A percentile compares a stretch with the other conserved stretches of the same genome.
Conservation (phyloP, 257 asterid species). For the Penstemon eatonii region DNA sequence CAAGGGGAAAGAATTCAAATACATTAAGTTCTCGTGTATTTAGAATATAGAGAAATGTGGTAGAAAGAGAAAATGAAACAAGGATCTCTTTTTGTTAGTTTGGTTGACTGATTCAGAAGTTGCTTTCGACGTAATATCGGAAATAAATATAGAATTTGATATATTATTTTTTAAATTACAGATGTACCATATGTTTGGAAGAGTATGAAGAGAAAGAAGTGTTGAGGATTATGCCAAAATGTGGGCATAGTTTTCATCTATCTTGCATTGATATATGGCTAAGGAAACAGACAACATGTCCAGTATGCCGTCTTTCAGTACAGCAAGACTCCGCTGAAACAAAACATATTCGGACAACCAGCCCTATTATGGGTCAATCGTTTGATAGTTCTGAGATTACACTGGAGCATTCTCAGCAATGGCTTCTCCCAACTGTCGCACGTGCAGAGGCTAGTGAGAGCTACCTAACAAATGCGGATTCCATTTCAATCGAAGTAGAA, state of each 20-base stretch:
- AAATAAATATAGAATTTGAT: neutral
- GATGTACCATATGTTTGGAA: conserved; percentile 73
- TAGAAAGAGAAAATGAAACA: neutral
- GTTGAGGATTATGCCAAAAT: conserved; percentile 78
- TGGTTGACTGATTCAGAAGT: neutral
- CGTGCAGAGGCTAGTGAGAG: conserved; percentile 33
- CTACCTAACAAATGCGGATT: conserved; percentile 31
- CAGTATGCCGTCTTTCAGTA: conserved; percentile 64
- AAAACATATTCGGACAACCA: conserved; percentile 35
- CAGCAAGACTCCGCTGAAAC: conserved; percentile 49
- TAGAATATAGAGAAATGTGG: neutral
- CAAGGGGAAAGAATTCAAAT: neutral
- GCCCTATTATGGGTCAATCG: conserved; percentile 38
- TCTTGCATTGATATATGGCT: conserved; percentile 89
- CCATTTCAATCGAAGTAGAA: conserved; percentile 41
- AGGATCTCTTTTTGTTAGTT: neutral
- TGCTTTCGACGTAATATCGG: neutral
- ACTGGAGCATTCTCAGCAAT: conserved; percentile 49
- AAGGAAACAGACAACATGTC: conserved; percentile 81
- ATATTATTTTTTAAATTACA: conserved; percentile 32
- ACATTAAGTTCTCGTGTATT: neutral
- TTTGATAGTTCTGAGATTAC: conserved; percentile 46
- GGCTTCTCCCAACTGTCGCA: conserved; percentile 45
- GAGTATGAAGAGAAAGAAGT: conserved; percentile 83
- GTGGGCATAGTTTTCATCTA: conserved; percentile 83